These are phyloP conservation scores for Canavalia gladiata DNA, from an alignment of 306 rosid genomes.

Conservation along the genomic window DNA sequence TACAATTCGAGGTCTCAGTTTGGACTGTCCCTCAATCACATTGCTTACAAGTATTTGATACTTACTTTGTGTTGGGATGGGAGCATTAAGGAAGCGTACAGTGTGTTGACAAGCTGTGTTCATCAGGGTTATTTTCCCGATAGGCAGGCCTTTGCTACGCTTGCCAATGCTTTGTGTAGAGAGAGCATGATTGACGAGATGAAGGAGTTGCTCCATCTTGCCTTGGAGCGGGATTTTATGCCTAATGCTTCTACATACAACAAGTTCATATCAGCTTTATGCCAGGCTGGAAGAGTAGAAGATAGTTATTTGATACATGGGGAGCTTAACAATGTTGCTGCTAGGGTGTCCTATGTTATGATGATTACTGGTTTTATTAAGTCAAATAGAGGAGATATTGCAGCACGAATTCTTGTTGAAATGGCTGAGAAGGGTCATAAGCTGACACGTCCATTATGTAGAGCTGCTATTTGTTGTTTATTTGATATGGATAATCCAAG, in stretches of 20 bases:
- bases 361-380: conserved; percentile 65
- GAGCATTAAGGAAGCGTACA: conserved; percentile 61
- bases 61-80: conserved; percentile 72
- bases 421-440: conserved; percentile 71
- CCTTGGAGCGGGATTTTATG: conserved; percentile 55
- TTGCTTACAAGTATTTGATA: conserved; percentile 81
- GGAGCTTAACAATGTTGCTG: conserved; percentile 52
- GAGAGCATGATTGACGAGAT: conserved; percentile 73
- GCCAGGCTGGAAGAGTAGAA: conserved; percentile 66
- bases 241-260: conserved; percentile 54
- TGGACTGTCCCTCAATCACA: conserved; percentile 61
- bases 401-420: conserved; percentile 81
- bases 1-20: conserved; percentile 64
- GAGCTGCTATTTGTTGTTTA: conserved; percentile 62
- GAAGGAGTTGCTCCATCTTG: conserved; percentile 72
- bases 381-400: conserved; percentile 66
- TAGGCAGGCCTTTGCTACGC: conserved; percentile 55
- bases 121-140: conserved; percentile 66
- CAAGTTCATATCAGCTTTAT: conserved; percentile 65
- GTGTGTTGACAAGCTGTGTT: conserved; percentile 53
- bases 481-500: conserved; percentile 65
- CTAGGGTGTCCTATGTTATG: conserved; percentile 51
- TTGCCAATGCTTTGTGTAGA: conserved; percentile 65
- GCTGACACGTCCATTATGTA: conserved; percentile 43
- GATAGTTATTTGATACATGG: conserved; percentile 68